phyloP scores from a whole-genome alignment of 371 early-diverging fungal genomes.

The Globomyces sp. region DNA sequence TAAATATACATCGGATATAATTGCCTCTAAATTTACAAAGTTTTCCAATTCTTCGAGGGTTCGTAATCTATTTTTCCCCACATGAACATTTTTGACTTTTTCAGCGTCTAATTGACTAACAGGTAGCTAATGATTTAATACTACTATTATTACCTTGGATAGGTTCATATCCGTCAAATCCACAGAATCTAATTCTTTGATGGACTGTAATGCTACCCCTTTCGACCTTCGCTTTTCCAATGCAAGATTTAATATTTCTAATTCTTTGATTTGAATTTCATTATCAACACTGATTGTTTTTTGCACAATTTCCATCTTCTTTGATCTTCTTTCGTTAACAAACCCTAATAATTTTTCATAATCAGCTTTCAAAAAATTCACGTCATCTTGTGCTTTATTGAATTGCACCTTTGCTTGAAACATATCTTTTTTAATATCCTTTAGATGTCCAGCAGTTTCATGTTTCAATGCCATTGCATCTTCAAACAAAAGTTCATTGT shows the following conservation, averaged over 20 bases:
- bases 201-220: background rate
- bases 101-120: constrained; percentile 14
- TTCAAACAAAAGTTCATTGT: background rate
- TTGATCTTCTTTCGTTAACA: background rate
- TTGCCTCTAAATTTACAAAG: constrained; percentile 5
- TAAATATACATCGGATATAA: constrained; percentile 12
- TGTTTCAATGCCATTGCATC: constrained; percentile 12
- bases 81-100: constrained; percentile 12
- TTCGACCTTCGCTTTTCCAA: constrained; percentile 13
- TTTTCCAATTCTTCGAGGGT: constrained; percentile 1
- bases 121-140: constrained; percentile 4
- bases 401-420: constrained; percentile 14
- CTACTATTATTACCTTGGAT: background rate
- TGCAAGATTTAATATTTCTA: constrained; percentile 9
- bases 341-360: constrained; percentile 2
- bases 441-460: constrained; percentile 4
- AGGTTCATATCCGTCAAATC: constrained; percentile 16
- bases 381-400: constrained; percentile 13
- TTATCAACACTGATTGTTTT: constrained; percentile 12
- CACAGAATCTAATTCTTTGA: constrained; percentile 20
- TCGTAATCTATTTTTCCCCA: constrained; percentile 12
- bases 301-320: constrained; percentile 11
- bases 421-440: background rate
- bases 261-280: constrained; percentile 1
- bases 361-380: constrained; percentile 6